These are phyloP conservation scores for Glarea lozoyensis DNA, from an alignment of 495 filamentous ascomycete genomes.

Conservation along the genomic window DNA sequence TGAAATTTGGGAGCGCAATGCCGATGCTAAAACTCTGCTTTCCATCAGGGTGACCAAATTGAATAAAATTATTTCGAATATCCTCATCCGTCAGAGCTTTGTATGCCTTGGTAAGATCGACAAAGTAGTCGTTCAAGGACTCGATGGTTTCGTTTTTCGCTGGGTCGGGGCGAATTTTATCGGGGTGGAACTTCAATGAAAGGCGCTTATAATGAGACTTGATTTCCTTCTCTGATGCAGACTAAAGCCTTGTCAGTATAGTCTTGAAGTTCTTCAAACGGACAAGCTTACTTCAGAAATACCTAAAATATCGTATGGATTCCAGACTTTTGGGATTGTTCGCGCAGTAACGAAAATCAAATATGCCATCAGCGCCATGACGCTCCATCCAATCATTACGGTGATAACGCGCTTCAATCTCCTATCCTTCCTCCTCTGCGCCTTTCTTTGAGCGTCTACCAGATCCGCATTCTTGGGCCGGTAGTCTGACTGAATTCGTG, in stretches of 20 bases:
- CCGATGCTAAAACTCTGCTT: constrained; percentile 98
- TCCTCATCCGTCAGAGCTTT: constrained; percentile 97
- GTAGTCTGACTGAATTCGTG: constrained; percentile 56
- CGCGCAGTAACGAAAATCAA: constrained; percentile 74
- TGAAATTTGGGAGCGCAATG: constrained; percentile 88
- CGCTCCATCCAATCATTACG: constrained; percentile 64
- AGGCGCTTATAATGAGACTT: constrained; percentile 80
- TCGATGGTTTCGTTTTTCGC: constrained; percentile 86
- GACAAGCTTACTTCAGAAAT: constrained; percentile 69
- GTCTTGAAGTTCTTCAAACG: not conserved
- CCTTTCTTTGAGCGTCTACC: constrained; percentile 74
- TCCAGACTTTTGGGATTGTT: constrained; percentile 72
- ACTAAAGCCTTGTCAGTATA: constrained; percentile 36
- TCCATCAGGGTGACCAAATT: constrained; percentile 93
- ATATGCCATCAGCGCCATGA: constrained; percentile 90
- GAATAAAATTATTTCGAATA: constrained; percentile 88
- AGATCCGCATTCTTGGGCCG: constrained; percentile 74
- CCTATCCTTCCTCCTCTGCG: constrained; percentile 83
- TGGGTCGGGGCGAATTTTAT: constrained; percentile 77
- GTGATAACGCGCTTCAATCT: constrained; percentile 78
- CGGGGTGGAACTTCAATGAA: constrained; percentile 81
- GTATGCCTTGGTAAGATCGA: constrained; percentile 93
- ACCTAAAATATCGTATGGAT: constrained; percentile 89
- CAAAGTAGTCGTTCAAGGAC: constrained; percentile 74
- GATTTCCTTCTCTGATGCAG: constrained; percentile 79